Conservation (phyloP, 306 rosid genomes). For the Sesbania bispinosa region DNA sequence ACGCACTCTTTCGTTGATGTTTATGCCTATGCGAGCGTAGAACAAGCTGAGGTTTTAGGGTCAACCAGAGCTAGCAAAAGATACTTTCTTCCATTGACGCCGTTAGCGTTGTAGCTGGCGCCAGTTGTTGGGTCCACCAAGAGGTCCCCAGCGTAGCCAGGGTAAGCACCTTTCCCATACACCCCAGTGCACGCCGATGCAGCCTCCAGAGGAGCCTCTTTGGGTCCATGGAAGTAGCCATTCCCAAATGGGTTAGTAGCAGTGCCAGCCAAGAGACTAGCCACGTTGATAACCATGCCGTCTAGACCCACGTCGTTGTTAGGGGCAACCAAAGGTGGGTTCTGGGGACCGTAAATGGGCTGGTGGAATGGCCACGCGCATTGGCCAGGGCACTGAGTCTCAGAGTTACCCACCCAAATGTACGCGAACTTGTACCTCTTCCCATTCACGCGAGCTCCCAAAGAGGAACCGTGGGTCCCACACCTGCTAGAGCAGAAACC, state of each 20-base stretch:
- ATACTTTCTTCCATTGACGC: conserved; percentile 41
- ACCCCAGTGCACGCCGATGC: conserved; percentile 55
- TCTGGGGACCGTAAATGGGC: conserved; percentile 55
- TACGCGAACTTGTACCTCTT: conserved; percentile 40
- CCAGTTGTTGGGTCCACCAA: conserved; percentile 47
- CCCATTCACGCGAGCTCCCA: not conserved
- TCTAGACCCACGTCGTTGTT: conserved; percentile 57
- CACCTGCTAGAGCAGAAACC: conserved; percentile 46
- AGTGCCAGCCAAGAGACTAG: conserved; percentile 51
- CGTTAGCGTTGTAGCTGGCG: conserved; percentile 54
- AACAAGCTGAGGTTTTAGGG: conserved; percentile 49
- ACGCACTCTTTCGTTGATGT: not conserved
- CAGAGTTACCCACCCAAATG: conserved; percentile 62
- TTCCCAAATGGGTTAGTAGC: conserved; percentile 52
- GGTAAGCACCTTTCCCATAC: conserved; percentile 54
- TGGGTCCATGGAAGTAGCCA: conserved; percentile 57
- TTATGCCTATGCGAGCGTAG: conserved; percentile 25
- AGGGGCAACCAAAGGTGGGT: conserved; percentile 40
- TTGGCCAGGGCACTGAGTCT: conserved; percentile 60
- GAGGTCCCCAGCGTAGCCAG: conserved; percentile 50
- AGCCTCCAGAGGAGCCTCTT: conserved; percentile 55
- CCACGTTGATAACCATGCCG: conserved; percentile 54
- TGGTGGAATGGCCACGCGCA: conserved; percentile 73
- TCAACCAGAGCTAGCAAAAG: conserved; percentile 50
- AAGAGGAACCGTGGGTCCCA: conserved; percentile 45